Conservation (phyloP, 176 grass and related monocot genomes). For the Eleusine coracana region DNA sequence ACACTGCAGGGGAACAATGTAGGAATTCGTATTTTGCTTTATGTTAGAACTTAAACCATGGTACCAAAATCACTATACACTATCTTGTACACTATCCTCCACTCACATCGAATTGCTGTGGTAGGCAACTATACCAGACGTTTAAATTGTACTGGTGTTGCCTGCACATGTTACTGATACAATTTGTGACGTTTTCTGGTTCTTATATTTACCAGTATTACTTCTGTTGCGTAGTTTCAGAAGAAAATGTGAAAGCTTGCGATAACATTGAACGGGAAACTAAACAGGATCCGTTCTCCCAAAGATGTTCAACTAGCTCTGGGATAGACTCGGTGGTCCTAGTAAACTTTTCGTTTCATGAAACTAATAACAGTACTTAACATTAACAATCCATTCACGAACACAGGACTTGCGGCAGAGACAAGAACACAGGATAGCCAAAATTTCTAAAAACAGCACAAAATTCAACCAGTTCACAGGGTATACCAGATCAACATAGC, state of each 20-base stretch:
- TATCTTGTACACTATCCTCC: not conserved
- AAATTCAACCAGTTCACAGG: constrained; percentile 31
- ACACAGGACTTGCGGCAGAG: not conserved
- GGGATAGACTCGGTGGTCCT: not conserved
- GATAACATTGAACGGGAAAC: too few species aligned
- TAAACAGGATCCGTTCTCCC: too few species aligned
- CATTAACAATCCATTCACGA: not conserved
- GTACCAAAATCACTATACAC: not conserved
- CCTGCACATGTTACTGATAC: too few species aligned
- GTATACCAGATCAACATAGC: constrained; percentile 33
- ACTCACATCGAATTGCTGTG: too few species aligned
- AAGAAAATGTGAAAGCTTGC: too few species aligned
- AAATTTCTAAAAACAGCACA: constrained; percentile 30
- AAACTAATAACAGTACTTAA: not conserved
- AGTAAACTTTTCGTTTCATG: too few species aligned
- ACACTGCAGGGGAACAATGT: not conserved
- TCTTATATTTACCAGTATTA: too few species aligned
- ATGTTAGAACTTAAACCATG: not conserved
- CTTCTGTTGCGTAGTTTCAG: too few species aligned
- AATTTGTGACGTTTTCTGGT: too few species aligned
- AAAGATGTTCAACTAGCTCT: not conserved
- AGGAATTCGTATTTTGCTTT: constrained; percentile 4
- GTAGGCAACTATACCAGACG: too few species aligned
- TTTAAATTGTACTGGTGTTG: too few species aligned
- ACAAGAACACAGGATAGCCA: not conserved